Percentiles rank a stretch among this genome's conserved stretches.
phyloP scores from a whole-genome alignment of 129 eudicot species.

The Erigeron canadensis region DNA sequence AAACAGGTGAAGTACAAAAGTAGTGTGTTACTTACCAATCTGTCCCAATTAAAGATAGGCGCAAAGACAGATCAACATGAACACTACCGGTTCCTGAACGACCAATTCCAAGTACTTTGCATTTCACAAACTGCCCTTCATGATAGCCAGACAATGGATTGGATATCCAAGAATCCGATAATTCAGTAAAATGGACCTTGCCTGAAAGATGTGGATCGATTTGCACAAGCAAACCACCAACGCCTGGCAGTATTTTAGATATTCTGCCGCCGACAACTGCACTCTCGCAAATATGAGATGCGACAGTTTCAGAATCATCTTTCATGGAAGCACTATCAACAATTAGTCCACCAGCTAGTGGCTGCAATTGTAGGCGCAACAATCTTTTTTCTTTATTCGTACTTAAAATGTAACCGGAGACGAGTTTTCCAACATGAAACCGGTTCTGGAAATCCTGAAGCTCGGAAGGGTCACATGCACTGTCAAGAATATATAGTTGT shows the following conservation, averaged over 20 bases:
- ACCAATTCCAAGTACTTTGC: conserved; percentile 62
- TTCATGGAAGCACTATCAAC: conserved; percentile 24
- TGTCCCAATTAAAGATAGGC: conserved; percentile 36
- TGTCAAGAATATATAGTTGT: conserved; percentile 70
- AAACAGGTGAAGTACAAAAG: not conserved
- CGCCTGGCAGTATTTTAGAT: conserved; percentile 80
- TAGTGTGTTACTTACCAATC: conserved; percentile 38
- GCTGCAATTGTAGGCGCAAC: conserved; percentile 55
- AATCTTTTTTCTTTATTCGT: conserved; percentile 56
- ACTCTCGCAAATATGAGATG: conserved; percentile 54
- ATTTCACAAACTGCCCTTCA: conserved; percentile 88
- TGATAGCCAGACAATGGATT: conserved; percentile 73
- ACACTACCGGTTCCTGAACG: conserved; percentile 55
- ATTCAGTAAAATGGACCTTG: conserved; percentile 83
- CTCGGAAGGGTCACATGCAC: conserved; percentile 63
- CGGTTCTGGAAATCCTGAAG: conserved; percentile 66
- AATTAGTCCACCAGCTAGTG: conserved; percentile 32
- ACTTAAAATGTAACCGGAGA: conserved; percentile 59
- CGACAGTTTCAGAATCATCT: conserved; percentile 31
- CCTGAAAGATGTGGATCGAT: conserved; percentile 74
- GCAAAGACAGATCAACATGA: conserved; percentile 79
- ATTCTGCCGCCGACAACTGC: conserved; percentile 74
- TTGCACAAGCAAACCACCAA: conserved; percentile 86
- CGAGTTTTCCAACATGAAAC: conserved; percentile 55
- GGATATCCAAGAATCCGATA: conserved; percentile 56